Conservation (phyloP, 139 green algal genomes). For the Medakamo hakoo region DNA sequence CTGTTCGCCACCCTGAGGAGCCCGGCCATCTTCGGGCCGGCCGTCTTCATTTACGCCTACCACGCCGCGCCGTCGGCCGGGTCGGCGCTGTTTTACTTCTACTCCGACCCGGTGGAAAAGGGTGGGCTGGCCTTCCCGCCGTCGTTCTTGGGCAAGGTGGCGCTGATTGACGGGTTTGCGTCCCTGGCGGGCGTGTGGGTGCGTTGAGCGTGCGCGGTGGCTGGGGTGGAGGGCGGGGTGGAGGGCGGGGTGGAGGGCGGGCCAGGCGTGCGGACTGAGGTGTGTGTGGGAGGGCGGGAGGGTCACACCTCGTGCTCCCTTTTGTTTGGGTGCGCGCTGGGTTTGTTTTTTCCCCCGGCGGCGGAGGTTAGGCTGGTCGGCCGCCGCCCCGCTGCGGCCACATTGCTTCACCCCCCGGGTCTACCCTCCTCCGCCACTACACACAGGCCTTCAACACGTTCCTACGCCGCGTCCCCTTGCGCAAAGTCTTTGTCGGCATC, state of each 20-base stretch:
- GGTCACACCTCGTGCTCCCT: too few species aligned
- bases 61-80: not conserved
- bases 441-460: conserved; percentile 43
- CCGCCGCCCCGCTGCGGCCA: too few species aligned
- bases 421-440: too few species aligned
- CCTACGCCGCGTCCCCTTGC: conserved; percentile 20
- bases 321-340: too few species aligned
- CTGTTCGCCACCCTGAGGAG: conserved; percentile 1
- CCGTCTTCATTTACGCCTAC: conserved; percentile 3
- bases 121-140: not conserved
- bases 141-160: conserved; percentile 62
- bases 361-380: too few species aligned
- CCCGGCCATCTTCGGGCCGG: not conserved
- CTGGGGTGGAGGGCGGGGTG: too few species aligned
- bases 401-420: too few species aligned
- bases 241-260: too few species aligned
- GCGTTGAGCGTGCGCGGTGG: too few species aligned
- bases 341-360: too few species aligned
- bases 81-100: conserved; percentile 7
- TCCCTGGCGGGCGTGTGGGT: conserved; percentile 30
- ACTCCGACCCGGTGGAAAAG: conserved; percentile 1
- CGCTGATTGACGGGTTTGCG: conserved; percentile 44
- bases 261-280: too few species aligned
- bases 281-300: too few species aligned
- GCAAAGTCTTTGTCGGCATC: not conserved